Evolutionary conservation across 2,329 filamentous ascomycete genomes (phyloP), one percentile per base, ranked within the genome.

Genomic region (Scytalidium sp.): DNA sequence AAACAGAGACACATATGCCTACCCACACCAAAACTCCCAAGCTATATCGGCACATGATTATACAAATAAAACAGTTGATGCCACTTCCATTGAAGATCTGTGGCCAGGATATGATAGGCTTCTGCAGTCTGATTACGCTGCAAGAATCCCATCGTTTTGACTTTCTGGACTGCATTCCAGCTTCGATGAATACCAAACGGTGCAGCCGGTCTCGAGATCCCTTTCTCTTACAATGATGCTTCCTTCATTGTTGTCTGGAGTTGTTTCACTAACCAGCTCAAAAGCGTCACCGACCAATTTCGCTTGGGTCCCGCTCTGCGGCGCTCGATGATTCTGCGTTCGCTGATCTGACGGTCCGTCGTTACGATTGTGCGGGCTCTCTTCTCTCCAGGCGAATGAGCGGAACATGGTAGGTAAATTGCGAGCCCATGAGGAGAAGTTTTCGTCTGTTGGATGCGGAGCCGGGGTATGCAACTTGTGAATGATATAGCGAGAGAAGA

Each of bases 351-450:
- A n/a, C 6, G 17, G 32, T 5, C 17, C 32, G 13, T 36, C 15
- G 11, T 15, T 36, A 6, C 4, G 32, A 36, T 10, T 36, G 5
- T 5, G 11, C 5, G 13, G 13, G 13, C 32, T 15, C 13, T 36
- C 32, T 36, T 36, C 32, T 36, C 15, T 36, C 32, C 5, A 7
- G 7, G 15, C 32, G 15, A 36, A 36, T 15, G 32, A 36, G 13
- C 32, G 21, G 45, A 56, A 55, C 43, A 59, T 55, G 27, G 56
- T 49, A 3, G 56, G 56, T 21, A 59, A 40, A 20, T 52, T 50
- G 19, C 56, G 49, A 2, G 55, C 56, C 53, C 53, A 59, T 19
- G 55, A 50, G 25, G 55, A 55, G 49, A 59, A 59, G 41, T 59
- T 57, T 11, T 41, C 43, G 47, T 57, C 50, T 19, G 44, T 27